These are phyloP conservation scores for Papilionanthe hybrid DNA, from an alignment of 116 monocot species.

Conservation along the genomic window DNA sequence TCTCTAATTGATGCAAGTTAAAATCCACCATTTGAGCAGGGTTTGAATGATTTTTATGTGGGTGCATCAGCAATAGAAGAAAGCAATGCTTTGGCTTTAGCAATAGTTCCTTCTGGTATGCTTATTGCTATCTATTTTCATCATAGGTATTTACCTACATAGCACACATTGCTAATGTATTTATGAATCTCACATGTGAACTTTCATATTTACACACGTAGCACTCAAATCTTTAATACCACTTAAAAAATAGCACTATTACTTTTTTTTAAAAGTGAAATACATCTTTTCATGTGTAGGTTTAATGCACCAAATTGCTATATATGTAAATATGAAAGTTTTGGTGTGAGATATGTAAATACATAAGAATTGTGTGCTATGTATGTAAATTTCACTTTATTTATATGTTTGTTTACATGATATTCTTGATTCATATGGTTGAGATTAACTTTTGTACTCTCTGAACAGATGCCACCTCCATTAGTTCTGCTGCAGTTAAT, in stretches of 20 bases:
- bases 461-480: conserved; percentile 15
- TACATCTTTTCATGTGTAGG: too few species aligned
- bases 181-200: too few species aligned
- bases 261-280: too few species aligned
- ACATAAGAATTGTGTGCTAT: too few species aligned
- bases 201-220: too few species aligned
- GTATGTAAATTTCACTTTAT: neutral
- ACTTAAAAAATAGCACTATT: too few species aligned
- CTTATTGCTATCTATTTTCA: neutral
- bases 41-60: conserved; percentile 42
- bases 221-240: too few species aligned
- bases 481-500: conserved; percentile 23
- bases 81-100: conserved; percentile 67
- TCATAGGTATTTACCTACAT: neutral
- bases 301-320: too few species aligned
- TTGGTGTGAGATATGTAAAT: too few species aligned
- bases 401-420: neutral
- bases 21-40: conserved; percentile 21
- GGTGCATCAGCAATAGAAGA: conserved; percentile 66
- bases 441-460: neutral
- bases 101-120: conserved; percentile 62
- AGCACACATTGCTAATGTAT: too few species aligned
- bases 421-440: neutral
- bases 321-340: too few species aligned
- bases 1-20: conserved; percentile 6